phyloP scores from a whole-genome alignment of 495 filamentous ascomycete species.

The Sabuloglossum arenarium region DNA sequence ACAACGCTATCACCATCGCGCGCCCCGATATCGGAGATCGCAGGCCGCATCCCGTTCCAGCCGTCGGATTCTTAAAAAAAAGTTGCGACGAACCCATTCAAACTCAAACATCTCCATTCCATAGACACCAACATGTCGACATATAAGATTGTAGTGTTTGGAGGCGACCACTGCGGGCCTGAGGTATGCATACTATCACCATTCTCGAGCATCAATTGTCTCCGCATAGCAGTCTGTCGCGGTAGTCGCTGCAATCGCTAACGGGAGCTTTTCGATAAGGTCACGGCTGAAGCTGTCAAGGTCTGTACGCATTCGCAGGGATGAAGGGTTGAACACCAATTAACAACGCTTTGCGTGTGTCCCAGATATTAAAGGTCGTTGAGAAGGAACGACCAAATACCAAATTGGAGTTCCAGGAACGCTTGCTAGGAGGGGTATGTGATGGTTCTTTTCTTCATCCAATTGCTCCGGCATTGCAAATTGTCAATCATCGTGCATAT shows the following conservation, averaged over 20 bases:
- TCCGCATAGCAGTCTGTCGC: neutral
- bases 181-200: conserved; percentile 42
- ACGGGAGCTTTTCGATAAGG: conserved; percentile 11
- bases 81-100: neutral
- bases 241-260: no score
- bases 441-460: neutral
- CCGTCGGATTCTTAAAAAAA: neutral
- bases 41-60: neutral
- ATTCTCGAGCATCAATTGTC: conserved; percentile 1
- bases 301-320: conserved; percentile 22
- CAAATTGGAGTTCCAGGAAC: conserved; percentile 80
- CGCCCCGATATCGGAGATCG: neutral
- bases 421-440: conserved; percentile 83
- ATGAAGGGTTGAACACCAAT: neutral
- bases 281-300: conserved; percentile 66
- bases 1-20: no score
- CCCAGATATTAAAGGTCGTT: conserved; percentile 51
- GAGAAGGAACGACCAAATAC: conserved; percentile 44
- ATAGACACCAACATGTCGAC: conserved; percentile 1
- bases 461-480: neutral
- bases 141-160: conserved; percentile 31
- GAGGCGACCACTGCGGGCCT: conserved; percentile 84
- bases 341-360: neutral
- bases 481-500: neutral
- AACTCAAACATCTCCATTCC: neutral